Conservation (phyloP, 768 basidiomycete species). For the Serendipita indica region DNA sequence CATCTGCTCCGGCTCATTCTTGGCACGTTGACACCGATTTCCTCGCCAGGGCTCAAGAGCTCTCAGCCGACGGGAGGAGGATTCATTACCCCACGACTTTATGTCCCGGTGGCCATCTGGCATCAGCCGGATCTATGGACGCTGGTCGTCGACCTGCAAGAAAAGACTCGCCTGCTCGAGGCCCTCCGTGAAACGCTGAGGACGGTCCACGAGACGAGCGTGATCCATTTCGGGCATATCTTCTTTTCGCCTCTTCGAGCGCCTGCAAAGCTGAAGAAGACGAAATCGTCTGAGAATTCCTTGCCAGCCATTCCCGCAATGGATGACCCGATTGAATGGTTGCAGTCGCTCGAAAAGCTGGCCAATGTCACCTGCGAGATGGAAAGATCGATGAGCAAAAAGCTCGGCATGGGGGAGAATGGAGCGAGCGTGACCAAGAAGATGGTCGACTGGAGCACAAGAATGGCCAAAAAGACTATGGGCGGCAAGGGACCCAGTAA, state of each 20-base stretch:
- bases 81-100: neutral
- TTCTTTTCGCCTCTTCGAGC: neutral
- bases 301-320: neutral
- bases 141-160: neutral
- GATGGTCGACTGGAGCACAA: neutral
- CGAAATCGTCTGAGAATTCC: neutral
- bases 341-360: neutral
- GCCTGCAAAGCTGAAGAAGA: neutral
- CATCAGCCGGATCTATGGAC: slow-evolving; percentile 1
- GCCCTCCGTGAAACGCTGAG: neutral
- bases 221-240: neutral
- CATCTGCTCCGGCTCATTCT: neutral
- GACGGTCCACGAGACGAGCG: neutral
- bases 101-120: neutral
- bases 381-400: neutral
- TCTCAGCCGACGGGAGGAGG: neutral
- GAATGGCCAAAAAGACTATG: neutral
- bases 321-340: neutral
- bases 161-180: neutral
- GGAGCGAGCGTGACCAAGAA: neutral
- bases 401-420: neutral
- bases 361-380: neutral
- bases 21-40: neutral
- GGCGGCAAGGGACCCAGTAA: slow-evolving; percentile 4
- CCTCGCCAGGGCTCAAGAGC: neutral